Conservation (phyloP, 495 filamentous ascomycete species). For the Thermothielavioides terrestris region DNA sequence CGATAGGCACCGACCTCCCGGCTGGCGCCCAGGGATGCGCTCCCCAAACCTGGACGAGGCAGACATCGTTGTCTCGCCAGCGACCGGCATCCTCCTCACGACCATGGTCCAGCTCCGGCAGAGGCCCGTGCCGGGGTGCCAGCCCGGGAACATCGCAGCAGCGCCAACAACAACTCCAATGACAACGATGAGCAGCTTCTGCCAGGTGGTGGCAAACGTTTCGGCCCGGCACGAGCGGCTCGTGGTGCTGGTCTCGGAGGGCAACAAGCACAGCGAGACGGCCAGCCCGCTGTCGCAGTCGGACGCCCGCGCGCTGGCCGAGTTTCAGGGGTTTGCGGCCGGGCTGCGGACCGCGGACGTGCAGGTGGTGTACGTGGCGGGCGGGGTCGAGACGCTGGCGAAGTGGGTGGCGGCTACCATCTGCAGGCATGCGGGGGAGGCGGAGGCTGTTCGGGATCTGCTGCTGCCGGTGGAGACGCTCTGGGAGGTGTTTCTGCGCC, state of each 20-base stretch:
- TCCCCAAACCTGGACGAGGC: conserved; percentile 51
- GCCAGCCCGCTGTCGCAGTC: conserved; percentile 30
- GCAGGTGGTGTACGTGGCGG: conserved; percentile 46
- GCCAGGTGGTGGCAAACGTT: conserved; percentile 48
- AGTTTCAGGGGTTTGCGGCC: conserved; percentile 45
- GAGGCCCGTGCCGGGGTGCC: conserved; percentile 54
- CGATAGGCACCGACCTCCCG: conserved; percentile 28
- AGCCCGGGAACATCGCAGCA: conserved; percentile 15
- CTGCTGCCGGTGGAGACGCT: conserved; percentile 45
- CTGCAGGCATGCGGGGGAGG: conserved; percentile 26
- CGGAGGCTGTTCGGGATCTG: conserved; percentile 15
- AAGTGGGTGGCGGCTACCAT: conserved; percentile 50
- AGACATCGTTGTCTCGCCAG: conserved; percentile 66
- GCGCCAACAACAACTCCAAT: neutral
- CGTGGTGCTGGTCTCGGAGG: conserved; percentile 60
- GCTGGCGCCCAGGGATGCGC: conserved; percentile 22
- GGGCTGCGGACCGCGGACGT: conserved; percentile 32
- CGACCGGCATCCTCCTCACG: conserved; percentile 60
- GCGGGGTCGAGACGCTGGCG: conserved; percentile 47
- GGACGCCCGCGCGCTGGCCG: conserved; percentile 45
- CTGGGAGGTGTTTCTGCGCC: conserved; percentile 67
- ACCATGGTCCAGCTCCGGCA: conserved; percentile 70
- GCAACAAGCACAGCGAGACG: conserved; percentile 30
- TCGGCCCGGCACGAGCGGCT: conserved; percentile 59
- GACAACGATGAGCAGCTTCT: conserved; percentile 33